A percentile compares a stretch with the other conserved stretches of the same genome.
phyloP scores from a whole-genome alignment of 352 stramenopile genomes.

The Phytophthora rubi region DNA sequence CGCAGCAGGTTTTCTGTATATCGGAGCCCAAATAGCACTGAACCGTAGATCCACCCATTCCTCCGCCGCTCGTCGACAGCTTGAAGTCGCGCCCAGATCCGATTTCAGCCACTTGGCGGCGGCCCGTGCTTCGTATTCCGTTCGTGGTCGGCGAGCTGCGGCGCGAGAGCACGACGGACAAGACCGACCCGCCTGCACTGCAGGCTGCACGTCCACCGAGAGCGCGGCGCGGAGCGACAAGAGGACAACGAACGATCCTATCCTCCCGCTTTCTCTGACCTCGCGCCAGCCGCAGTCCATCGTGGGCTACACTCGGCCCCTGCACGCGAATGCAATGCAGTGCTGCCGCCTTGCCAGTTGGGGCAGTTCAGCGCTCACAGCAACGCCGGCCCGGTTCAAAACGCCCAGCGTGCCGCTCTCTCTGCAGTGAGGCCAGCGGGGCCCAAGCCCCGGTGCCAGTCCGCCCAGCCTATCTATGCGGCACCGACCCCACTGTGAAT shows the following conservation, averaged over 20 bases:
- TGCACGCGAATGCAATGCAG: too few species aligned
- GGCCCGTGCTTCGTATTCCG: conserved; percentile 15
- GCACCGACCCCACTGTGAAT: background rate
- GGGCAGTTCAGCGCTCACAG: conserved; percentile 17
- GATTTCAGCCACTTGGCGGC: conserved; percentile 1
- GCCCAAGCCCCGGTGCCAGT: conserved; percentile 22
- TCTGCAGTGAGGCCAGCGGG: conserved; percentile 27
- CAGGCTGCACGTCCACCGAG: conserved; percentile 10
- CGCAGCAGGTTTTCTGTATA: conserved; percentile 6
- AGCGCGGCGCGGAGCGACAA: conserved; percentile 13
- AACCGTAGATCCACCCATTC: background rate
- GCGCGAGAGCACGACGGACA: conserved; percentile 21
- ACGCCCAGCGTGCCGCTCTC: conserved; percentile 8
- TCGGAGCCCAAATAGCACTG: conserved; percentile 2
- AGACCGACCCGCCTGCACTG: too few species aligned
- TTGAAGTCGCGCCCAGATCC: conserved; percentile 13
- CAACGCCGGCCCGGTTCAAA: conserved; percentile 15
- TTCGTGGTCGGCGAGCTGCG: conserved; percentile 10
- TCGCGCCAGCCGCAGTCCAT: background rate
- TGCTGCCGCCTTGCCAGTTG: conserved; percentile 5
- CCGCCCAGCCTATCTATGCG: conserved; percentile 13
- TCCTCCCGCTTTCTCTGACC: conserved; percentile 28
- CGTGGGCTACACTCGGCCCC: background rate
- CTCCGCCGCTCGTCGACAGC: conserved; percentile 8
- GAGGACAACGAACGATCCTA: conserved; percentile 24